Conservation (phyloP, 495 filamentous ascomycete species). For the Neurospora discreta region DNA sequence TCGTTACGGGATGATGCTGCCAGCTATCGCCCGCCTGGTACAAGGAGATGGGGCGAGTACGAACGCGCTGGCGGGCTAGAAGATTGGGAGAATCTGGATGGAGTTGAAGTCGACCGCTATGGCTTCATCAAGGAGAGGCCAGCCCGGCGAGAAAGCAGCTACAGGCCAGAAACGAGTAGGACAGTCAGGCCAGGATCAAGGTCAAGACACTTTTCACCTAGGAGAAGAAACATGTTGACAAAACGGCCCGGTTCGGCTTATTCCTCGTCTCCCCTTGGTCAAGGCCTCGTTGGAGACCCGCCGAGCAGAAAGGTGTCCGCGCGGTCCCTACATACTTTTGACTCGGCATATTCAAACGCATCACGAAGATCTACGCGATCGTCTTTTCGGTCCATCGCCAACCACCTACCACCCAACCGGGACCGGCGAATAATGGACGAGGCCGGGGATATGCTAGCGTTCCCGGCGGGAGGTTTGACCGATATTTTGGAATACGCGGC, state of each 20-base stretch:
- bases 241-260: conserved; percentile 29
- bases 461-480: conserved; percentile 52
- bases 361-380: conserved; percentile 46
- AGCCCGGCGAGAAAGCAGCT: conserved; percentile 43
- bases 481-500: conserved; percentile 46
- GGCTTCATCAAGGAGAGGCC: conserved; percentile 68
- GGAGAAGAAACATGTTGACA: conserved; percentile 29
- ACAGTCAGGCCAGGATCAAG: conserved; percentile 24
- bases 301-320: conserved; percentile 40
- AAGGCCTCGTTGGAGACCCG: conserved; percentile 15
- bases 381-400: conserved; percentile 53
- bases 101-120: conserved; percentile 81
- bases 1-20: conserved; percentile 16
- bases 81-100: conserved; percentile 88
- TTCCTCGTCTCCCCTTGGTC: conserved; percentile 24
- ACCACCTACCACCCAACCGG: conserved; percentile 64
- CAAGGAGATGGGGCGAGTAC: conserved; percentile 26
- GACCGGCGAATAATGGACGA: conserved; percentile 70
- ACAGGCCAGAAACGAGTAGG: conserved; percentile 27
- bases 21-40: neutral
- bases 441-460: conserved; percentile 79
- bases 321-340: conserved; percentile 40
- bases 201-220: conserved; percentile 22
- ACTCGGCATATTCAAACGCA: conserved; percentile 37
- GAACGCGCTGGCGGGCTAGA: conserved; percentile 76